Base-by-base conservation (phyloP, 257 asterid genomes). In the Nicotiana tomentosiformis region DNA sequence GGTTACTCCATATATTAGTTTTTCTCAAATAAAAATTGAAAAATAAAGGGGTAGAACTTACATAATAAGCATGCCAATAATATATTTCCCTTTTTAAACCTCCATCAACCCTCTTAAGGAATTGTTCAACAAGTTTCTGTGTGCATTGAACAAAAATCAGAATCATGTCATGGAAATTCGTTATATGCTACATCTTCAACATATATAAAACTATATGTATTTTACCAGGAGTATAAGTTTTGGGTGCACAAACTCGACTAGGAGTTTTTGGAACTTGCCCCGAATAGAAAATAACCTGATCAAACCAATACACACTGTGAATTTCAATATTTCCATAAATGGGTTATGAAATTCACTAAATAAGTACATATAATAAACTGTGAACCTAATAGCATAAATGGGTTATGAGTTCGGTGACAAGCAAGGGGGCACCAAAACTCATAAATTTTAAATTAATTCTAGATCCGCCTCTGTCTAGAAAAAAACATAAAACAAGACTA, bases 21-120 rank as follows among this genome's bases (percentile, higher is more conserved):
- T 62, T 23, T 10, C 17, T 23, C 35, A 20, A 20, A 62, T 20
- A 3, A 61, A 20, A 4, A 61, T 23, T 23, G 7, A 3, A 51
- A 51, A 14, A 51, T 51, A 51, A 0, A 51, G 11, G 56, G 60
- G 20, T 5, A 29, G 10, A 76, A 85, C 98, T 93, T 91, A 94
- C 97, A 86, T 94, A 94, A 84, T 94, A 94, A 23, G 96, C 95
- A 82, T 94, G 88, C 98, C 98, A 94, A 84, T 91, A 94, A 85
- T 94, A 91, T 49, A 94, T 84, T 84, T 94, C 94, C 87, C 94
- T 91, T 84, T 86, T 91, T 80, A 88, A 82, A 82, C 89, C 84
- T 39, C 84, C 85, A 61, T 90, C 92, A 76, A 88, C 87, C 79
- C 90, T 84, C 67, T 85, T 88, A 67, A 94, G 90, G 68, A 93